phyloP scores from a whole-genome alignment of 1,139 yeast species.

The Kluyveromyces marxianus region DNA sequence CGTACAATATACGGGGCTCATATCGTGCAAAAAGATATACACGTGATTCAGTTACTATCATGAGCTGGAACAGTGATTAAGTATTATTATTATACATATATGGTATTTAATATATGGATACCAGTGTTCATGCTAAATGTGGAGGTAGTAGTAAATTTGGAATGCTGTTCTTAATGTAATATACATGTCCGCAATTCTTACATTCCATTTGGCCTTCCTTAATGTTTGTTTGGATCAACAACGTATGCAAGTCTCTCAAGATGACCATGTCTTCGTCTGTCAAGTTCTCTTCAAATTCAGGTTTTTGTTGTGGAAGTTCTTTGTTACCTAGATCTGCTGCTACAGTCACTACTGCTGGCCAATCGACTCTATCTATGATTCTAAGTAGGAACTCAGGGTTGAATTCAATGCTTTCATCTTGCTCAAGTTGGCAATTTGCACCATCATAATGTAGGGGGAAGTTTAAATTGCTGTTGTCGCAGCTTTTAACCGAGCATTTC shows the following conservation, averaged over 20 bases:
- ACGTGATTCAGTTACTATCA: neutral
- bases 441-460: conserved; percentile 68
- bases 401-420: conserved; percentile 67
- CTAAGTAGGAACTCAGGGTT: conserved; percentile 74
- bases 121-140: conserved; percentile 51
- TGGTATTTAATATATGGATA: neutral
- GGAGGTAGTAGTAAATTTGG: conserved; percentile 95
- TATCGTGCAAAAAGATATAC: neutral
- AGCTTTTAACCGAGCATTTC: conserved; percentile 80
- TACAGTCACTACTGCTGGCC: conserved; percentile 75
- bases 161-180: conserved; percentile 84
- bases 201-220: conserved; percentile 86
- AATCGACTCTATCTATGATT: conserved; percentile 76
- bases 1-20: too few species aligned
- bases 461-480: conserved; percentile 66
- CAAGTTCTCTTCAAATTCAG: conserved; percentile 34
- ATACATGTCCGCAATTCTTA: conserved; percentile 76
- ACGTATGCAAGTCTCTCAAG: conserved; percentile 65
- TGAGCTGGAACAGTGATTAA: neutral
- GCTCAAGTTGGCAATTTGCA: conserved; percentile 59
- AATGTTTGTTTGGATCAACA: conserved; percentile 80
- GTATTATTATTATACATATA: neutral
- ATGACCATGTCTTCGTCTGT: conserved; percentile 50
- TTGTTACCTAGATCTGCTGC: conserved; percentile 68
- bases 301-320: conserved; percentile 48